Evolutionary conservation across 2,329 filamentous ascomycete genomes (phyloP), one percentile per base, ranked within the genome.

Genomic region (Plectosphaerella sp.): DNA sequence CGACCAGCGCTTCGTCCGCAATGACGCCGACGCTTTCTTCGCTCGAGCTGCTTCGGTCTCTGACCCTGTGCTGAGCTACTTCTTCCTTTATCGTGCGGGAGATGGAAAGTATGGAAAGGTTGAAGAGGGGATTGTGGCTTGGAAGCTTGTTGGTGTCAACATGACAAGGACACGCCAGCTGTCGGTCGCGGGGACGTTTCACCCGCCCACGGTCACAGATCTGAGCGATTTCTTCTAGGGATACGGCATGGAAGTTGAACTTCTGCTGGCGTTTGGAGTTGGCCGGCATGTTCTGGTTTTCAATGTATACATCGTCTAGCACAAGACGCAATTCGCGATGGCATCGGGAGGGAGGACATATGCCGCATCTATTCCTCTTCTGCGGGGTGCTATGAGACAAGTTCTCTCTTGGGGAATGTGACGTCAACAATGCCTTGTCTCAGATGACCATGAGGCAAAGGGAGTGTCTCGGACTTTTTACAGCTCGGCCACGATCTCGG

Each of bases 401-500:
- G 8, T 33, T 4, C 28, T 33, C 22, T 22, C 22, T 9, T 7
- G 8, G 8, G 8, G 4, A 5, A 5, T 33, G 4, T 33, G 28
- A 33, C 28, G 4, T 33, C 28, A 33, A 33, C 11, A 9, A 33
- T 5, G 28, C 28, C 25, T 33, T 33, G 28, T 33, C 28, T 33
- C 28, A 33, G 28, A 5, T 33, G 28, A 12, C 28, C 28, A 9
- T 9, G 28, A 33, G 4, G 11, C 25, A 9, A 28, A 28, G 25
- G 25, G 25, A 28, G 28, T 33, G 28, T 33, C 28, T 33, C 8
- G 28, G 11, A 3, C 28, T 5, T 9, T 12, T 39, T 45, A 59
- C 20, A 49, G 59, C 24, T 54, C 61, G 20, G 57, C 62, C 7
- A 60, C 58, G n/a, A 48, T 37, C 35, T 48, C 47, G 14, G 47